Conservation (phyloP, 352 stramenopile genomes). For the Globisporangium radiosum region DNA sequence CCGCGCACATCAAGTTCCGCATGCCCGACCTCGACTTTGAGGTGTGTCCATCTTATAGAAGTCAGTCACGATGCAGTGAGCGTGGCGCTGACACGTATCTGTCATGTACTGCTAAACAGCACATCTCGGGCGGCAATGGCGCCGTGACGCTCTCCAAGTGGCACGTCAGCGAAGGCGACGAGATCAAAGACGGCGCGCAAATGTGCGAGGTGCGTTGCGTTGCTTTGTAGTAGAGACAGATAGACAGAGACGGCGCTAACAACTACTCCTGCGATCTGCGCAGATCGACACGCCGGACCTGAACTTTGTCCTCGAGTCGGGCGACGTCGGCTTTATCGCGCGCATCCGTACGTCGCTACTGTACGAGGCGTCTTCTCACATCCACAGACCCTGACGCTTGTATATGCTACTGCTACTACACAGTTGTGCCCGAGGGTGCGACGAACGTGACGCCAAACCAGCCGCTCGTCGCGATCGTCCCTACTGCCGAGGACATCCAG, state of each 20-base stretch:
- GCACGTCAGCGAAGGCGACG: conserved; percentile 54
- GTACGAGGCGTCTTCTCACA: not conserved
- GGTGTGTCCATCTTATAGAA: conserved; percentile 16
- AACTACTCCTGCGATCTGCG: not conserved
- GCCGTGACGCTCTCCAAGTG: conserved; percentile 73
- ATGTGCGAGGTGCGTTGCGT: conserved; percentile 58
- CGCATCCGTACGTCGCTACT: conserved; percentile 12
- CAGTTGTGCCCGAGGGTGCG: conserved; percentile 59
- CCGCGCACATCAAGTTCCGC: conserved; percentile 80
- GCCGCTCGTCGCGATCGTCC: conserved; percentile 72
- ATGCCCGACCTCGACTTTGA: conserved; percentile 85
- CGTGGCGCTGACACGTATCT: not conserved
- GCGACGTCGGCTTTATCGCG: conserved; percentile 75
- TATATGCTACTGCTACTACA: not conserved
- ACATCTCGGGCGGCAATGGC: conserved; percentile 43
- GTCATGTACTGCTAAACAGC: conserved; percentile 14
- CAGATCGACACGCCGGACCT: conserved; percentile 85
- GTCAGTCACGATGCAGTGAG: not conserved
- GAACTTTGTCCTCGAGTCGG: conserved; percentile 69
- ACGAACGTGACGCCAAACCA: conserved; percentile 57
- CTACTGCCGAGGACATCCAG: conserved; percentile 47
- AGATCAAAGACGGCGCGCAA: conserved; percentile 56
- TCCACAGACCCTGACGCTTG: not conserved
- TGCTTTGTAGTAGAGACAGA: not conserved
- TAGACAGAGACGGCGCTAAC: too few relatives aligned